phyloP scores from a whole-genome alignment of 2,329 filamentous ascomycete genomes.

The Cladosporium phlei region DNA sequence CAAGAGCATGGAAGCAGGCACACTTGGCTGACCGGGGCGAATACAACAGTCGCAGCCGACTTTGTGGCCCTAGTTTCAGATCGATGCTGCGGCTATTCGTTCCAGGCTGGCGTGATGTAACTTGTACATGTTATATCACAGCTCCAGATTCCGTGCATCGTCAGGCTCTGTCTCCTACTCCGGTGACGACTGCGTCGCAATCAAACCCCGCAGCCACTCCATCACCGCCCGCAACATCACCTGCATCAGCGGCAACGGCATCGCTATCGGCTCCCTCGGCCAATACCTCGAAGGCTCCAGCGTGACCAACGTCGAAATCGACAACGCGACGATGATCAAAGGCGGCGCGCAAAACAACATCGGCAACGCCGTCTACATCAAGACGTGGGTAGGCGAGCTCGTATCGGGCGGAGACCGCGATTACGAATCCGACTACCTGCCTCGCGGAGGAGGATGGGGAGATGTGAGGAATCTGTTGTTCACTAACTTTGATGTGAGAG shows the following conservation, averaged over 20 bases:
- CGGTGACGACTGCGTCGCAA: slow-evolving; percentile 58
- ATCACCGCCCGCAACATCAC: slow-evolving; percentile 49
- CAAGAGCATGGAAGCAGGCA: no score
- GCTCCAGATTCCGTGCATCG: no score
- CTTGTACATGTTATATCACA: no score
- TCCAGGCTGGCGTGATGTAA: no score
- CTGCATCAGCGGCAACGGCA: slow-evolving; percentile 52
- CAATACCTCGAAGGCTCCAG: slow-evolving; percentile 53
- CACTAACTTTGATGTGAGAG: slow-evolving; percentile 47
- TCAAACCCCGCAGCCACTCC: slow-evolving; percentile 60
- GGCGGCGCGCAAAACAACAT: slow-evolving; percentile 42
- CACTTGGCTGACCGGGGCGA: no score
- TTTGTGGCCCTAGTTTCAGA: no score
- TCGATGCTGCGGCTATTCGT: no score
- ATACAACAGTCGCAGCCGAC: no score
- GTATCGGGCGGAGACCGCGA: slow-evolving; percentile 36
- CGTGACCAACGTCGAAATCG: slow-evolving; percentile 47
- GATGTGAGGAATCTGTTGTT: slow-evolving; percentile 48
- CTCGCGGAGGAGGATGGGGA: slow-evolving; percentile 53
- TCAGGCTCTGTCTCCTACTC: slow-evolving; percentile 53
- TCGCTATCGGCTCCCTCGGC: slow-evolving; percentile 50
- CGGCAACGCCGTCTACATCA: slow-evolving; percentile 50
- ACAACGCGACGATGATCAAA: slow-evolving; percentile 43
- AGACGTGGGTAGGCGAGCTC: slow-evolving; percentile 51
- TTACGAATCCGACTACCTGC: slow-evolving; percentile 48